These are phyloP conservation scores for Candida oleophila DNA, from an alignment of 805 yeast species.

Conservation along the genomic window DNA sequence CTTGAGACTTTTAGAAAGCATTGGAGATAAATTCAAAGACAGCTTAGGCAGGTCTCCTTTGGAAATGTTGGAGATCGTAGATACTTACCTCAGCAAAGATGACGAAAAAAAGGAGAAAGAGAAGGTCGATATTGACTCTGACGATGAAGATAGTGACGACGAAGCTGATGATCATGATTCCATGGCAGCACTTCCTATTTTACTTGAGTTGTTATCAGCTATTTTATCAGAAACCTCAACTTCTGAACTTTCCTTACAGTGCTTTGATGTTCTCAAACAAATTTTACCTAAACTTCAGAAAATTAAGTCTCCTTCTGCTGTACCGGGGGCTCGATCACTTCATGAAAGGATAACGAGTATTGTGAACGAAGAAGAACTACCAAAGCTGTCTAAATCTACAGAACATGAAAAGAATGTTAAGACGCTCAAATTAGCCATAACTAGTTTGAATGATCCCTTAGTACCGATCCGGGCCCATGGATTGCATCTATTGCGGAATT, in stretches of 20 bases:
- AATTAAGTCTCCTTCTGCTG: slow-evolving; percentile 7
- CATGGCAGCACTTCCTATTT: slow-evolving; percentile 22
- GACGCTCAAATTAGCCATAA: slow-evolving; percentile 57
- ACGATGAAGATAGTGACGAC: slow-evolving; percentile 28
- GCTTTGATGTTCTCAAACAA: slow-evolving; percentile 23
- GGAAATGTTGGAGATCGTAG: slow-evolving; percentile 49
- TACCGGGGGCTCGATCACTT: slow-evolving; percentile 23
- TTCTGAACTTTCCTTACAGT: slow-evolving; percentile 25
- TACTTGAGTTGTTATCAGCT: slow-evolving; percentile 37
- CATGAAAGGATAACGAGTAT: slow-evolving; percentile 26
- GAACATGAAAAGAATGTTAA: slow-evolving; percentile 33
- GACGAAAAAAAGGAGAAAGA: slow-evolving; percentile 12
- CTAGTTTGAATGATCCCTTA: slow-evolving; percentile 69
- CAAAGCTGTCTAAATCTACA: neutral
- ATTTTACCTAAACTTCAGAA: slow-evolving; percentile 20
- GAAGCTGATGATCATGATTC: slow-evolving; percentile 13
- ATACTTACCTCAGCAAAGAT: slow-evolving; percentile 12
- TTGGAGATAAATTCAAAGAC: slow-evolving; percentile 59
- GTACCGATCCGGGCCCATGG: slow-evolving; percentile 91
- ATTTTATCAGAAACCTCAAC: slow-evolving; percentile 29
- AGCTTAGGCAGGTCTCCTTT: slow-evolving; percentile 53
- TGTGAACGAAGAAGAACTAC: slow-evolving; percentile 19
- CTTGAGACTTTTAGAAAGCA: slow-evolving; percentile 60
- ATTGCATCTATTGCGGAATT: slow-evolving; percentile 56
- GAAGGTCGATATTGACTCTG: slow-evolving; percentile 22